Evolutionary conservation across 2,329 filamentous ascomycete species (phyloP).

Genomic region (Pseudogymnoascus sp.): DNA sequence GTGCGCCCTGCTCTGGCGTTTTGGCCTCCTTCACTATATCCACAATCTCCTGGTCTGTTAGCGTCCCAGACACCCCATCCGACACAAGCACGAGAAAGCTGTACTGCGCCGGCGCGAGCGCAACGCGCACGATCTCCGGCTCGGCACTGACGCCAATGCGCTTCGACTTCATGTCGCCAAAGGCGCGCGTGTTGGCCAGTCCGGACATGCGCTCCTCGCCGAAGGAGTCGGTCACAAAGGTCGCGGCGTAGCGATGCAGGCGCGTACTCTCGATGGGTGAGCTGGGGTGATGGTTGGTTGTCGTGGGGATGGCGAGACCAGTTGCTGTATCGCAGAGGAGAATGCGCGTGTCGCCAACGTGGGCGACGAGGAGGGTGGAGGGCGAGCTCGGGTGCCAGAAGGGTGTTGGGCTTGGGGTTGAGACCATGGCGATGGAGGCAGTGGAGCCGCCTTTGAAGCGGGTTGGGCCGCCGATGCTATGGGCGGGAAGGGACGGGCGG

Average conservation of each 20-base stretch:
- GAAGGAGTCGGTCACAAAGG: conserved; percentile 91
- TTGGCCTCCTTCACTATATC: conserved; percentile 90
- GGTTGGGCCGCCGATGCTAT: conserved; percentile 61
- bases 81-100: conserved; percentile 81
- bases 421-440: conserved; percentile 80
- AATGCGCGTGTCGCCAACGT: conserved; percentile 89
- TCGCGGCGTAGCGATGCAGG: conserved; percentile 74
- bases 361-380: conserved; percentile 75
- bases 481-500: conserved; percentile 44
- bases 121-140: conserved; percentile 73
- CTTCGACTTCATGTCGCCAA: conserved; percentile 88
- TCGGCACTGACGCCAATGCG: conserved; percentile 90
- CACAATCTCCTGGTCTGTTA: conserved; percentile 90
- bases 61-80: conserved; percentile 79
- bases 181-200: conserved; percentile 85
- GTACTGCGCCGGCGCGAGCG: conserved; percentile 76
- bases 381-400: conserved; percentile 91
- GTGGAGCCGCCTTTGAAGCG: conserved; percentile 93
- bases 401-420: conserved; percentile 80
- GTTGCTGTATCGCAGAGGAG: conserved; percentile 81
- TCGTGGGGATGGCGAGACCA: conserved; percentile 70
- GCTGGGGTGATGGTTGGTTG: conserved; percentile 88
- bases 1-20: conserved; percentile 79
- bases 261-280: conserved; percentile 74
- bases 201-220: conserved; percentile 93